These are phyloP conservation scores for Sporothrix brasiliensis DNA, from an alignment of 2,329 filamentous ascomycete species.

Conservation along the genomic window DNA sequence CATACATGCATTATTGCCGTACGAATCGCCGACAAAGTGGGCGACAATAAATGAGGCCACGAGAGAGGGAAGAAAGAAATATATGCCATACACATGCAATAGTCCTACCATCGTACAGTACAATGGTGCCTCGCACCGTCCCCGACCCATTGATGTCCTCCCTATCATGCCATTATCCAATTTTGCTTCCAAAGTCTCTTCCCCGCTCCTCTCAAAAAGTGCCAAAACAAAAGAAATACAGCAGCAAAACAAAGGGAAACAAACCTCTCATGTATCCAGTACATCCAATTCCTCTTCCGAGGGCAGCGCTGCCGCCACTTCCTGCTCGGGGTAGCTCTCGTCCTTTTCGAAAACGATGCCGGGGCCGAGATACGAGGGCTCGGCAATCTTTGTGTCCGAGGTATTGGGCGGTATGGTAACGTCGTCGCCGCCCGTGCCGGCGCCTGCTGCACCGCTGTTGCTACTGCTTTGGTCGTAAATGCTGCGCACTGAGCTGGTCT, in stretches of 20 bases:
- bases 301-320: conserved; percentile 44
- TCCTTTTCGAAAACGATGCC: conserved; percentile 57
- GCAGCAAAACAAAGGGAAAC: background rate
- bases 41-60: background rate
- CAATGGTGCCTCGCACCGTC: background rate
- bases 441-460: background rate
- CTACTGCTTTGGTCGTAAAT: conserved; percentile 36
- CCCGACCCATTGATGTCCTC: background rate
- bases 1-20: background rate
- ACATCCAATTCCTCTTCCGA: conserved; percentile 49
- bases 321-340: conserved; percentile 46
- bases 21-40: background rate
- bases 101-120: conserved; percentile 7
- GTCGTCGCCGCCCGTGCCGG: conserved; percentile 4
- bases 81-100: conserved; percentile 1
- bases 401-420: background rate
- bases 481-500: conserved; percentile 39
- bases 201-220: background rate
- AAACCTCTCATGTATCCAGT: conserved; percentile 44
- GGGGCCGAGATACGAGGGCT: conserved; percentile 56
- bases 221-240: background rate
- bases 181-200: background rate
- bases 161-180: background rate
- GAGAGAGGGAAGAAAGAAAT: background rate
- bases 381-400: conserved; percentile 41